Percentiles rank a stretch among this genome's conserved stretches.
Conservation (phyloP, 2,329 filamentous ascomycete genomes). For the Monilinia fructigena region DNA sequence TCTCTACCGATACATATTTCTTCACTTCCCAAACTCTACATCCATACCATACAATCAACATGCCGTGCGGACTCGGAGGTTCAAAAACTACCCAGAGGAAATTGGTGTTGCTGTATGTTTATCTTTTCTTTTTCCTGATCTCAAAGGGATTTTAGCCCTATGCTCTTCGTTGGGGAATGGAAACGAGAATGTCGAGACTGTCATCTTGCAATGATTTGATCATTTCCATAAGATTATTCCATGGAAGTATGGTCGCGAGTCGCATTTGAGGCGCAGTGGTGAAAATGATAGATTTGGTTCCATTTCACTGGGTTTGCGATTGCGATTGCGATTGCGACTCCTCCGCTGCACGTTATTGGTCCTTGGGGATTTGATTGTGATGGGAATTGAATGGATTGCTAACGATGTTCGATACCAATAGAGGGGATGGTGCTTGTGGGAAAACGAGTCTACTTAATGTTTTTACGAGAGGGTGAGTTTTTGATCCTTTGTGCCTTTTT, state of each 20-base stretch:
- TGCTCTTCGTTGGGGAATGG: background rate
- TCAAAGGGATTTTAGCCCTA: background rate
- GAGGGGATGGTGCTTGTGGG: constrained; percentile 92
- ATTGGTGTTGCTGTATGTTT: constrained; percentile 67
- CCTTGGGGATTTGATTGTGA: background rate
- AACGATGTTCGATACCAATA: constrained; percentile 43
- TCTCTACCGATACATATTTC: background rate
- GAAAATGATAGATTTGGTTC: background rate
- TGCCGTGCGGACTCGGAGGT: constrained; percentile 46
- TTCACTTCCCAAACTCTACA: background rate
- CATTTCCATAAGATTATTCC: constrained; percentile 9
- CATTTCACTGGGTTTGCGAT: background rate
- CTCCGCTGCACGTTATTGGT: background rate
- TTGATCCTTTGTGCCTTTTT: background rate
- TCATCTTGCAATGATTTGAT: background rate
- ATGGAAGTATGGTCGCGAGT: background rate
- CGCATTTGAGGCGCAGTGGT: constrained; percentile 5
- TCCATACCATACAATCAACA: constrained; percentile 25
- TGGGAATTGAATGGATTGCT: constrained; percentile 24
- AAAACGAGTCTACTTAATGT: constrained; percentile 98
- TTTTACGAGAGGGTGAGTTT: constrained; percentile 87
- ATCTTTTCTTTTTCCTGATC: background rate
- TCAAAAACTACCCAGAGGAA: constrained; percentile 70
- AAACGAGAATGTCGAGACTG: background rate
- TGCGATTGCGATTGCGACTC: background rate